phyloP scores from a whole-genome alignment of 148 eudicot genomes.

The Spergularia marina region DNA sequence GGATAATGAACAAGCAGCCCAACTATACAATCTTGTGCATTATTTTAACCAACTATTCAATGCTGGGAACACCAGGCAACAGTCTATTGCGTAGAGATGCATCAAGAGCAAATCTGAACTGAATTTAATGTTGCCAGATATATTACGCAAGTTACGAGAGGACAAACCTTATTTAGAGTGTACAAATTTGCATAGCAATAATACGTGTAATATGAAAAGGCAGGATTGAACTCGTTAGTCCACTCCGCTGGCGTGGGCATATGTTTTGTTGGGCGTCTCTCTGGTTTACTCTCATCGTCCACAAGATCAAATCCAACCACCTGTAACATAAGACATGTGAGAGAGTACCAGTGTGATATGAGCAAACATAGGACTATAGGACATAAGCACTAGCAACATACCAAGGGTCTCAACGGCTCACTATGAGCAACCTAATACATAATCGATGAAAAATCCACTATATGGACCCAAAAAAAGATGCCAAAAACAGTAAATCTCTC shows the following conservation, averaged over 20 bases:
- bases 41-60: background rate
- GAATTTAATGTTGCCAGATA: conserved; percentile 2
- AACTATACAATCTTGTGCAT: background rate
- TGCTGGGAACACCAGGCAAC: background rate
- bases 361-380: background rate
- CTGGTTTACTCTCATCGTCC: conserved; percentile 90
- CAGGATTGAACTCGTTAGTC: conserved; percentile 81
- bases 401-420: no score
- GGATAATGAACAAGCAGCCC: background rate
- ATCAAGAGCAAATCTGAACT: background rate
- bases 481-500: background rate
- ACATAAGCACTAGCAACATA: no score
- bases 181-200: conserved; percentile 74
- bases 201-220: conserved; percentile 70
- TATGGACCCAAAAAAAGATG: background rate
- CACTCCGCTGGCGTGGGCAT: conserved; percentile 84
- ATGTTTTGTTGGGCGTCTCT: conserved; percentile 81
- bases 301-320: conserved; percentile 82
- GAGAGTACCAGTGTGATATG: background rate
- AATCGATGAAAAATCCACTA: no score
- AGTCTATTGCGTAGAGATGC: background rate
- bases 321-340: conserved; percentile 24
- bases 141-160: conserved; percentile 2
- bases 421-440: no score
- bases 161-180: conserved; percentile 76